phyloP scores from a whole-genome alignment of 2,329 filamentous ascomycete species.

The Neophaeococcomyces aloes region DNA sequence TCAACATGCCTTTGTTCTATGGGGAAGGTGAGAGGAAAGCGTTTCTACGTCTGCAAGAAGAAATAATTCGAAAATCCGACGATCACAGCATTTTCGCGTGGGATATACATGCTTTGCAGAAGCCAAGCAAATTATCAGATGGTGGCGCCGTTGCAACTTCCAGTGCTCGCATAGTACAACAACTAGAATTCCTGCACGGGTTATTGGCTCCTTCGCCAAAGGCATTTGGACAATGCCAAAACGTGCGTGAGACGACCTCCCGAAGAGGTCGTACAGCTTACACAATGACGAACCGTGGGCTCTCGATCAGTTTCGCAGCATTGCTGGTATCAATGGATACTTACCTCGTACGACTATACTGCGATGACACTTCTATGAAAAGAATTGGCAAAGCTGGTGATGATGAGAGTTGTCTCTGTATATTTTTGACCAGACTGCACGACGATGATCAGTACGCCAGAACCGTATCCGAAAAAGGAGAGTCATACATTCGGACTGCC shows the following conservation, averaged over 20 bases:
- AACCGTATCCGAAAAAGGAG: too few species aligned
- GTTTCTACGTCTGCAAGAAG: slow-evolving; percentile 18
- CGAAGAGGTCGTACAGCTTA: slow-evolving; percentile 3
- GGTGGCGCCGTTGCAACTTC: too few species aligned
- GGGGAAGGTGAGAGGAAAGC: slow-evolving; percentile 27
- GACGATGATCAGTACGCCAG: too few species aligned
- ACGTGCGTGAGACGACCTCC: not conserved
- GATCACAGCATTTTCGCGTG: slow-evolving; percentile 15
- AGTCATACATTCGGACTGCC: too few species aligned
- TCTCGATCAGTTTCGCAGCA: slow-evolving; percentile 14
- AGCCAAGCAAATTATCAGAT: not conserved
- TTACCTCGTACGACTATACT: slow-evolving; percentile 13
- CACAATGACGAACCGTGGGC: slow-evolving; percentile 12
- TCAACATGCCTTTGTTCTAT: slow-evolving; percentile 38
- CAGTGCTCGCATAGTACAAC: too few species aligned
- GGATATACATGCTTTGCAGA: too few species aligned
- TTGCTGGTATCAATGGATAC: slow-evolving; percentile 13
- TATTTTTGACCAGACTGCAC: too few species aligned
- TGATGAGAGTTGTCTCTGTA: not conserved
- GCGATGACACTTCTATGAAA: not conserved
- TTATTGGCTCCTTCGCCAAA: slow-evolving; percentile 3
- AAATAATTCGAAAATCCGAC: slow-evolving; percentile 13
- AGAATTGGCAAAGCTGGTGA: not conserved
- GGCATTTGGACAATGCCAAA: not conserved
- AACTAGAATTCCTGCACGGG: too few species aligned